Evolutionary conservation across 2,329 filamentous ascomycete genomes (phyloP).

Genomic region (Diaporthe destruens): DNA sequence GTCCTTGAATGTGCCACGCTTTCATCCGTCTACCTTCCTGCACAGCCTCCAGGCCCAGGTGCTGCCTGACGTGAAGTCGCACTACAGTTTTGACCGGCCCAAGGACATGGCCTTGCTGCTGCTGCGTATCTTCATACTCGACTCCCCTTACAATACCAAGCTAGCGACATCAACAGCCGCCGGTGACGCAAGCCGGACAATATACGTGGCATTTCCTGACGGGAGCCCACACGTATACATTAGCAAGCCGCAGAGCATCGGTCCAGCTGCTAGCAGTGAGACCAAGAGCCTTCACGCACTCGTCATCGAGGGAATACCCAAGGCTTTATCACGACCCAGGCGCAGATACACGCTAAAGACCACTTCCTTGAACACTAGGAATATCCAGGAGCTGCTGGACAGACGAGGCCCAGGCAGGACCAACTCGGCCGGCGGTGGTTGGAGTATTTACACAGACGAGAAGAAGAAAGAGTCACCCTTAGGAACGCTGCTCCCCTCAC

Average conservation of each 20-base stretch:
- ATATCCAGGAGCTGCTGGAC: slow-evolving; percentile 76
- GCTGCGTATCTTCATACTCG: slow-evolving; percentile 82
- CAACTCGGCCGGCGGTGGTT: slow-evolving; percentile 81
- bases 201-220: slow-evolving; percentile 87
- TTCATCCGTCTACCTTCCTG: slow-evolving; percentile 85
- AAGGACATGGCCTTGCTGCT: slow-evolving; percentile 76
- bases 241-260: slow-evolving; percentile 62
- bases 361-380: slow-evolving; percentile 78
- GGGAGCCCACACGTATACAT: slow-evolving; percentile 82
- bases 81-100: slow-evolving; percentile 84
- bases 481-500: slow-evolving; percentile 62
- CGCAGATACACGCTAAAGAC: slow-evolving; percentile 77
- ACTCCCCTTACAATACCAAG: slow-evolving; percentile 81
- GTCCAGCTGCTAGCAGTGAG: slow-evolving; percentile 61
- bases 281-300: slow-evolving; percentile 75
- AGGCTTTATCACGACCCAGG: slow-evolving; percentile 81
- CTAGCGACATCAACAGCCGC: slow-evolving; percentile 61
- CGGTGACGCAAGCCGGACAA: slow-evolving; percentile 75
- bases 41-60: slow-evolving; percentile 80
- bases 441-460: slow-evolving; percentile 82
- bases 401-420: slow-evolving; percentile 77
- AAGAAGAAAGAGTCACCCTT: slow-evolving; percentile 66
- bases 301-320: slow-evolving; percentile 83
- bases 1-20: slow-evolving; percentile 72
- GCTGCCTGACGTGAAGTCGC: slow-evolving; percentile 83